These are phyloP conservation scores for Margaritispora aquatica DNA, from an alignment of 495 filamentous ascomycete genomes.

Conservation along the genomic window DNA sequence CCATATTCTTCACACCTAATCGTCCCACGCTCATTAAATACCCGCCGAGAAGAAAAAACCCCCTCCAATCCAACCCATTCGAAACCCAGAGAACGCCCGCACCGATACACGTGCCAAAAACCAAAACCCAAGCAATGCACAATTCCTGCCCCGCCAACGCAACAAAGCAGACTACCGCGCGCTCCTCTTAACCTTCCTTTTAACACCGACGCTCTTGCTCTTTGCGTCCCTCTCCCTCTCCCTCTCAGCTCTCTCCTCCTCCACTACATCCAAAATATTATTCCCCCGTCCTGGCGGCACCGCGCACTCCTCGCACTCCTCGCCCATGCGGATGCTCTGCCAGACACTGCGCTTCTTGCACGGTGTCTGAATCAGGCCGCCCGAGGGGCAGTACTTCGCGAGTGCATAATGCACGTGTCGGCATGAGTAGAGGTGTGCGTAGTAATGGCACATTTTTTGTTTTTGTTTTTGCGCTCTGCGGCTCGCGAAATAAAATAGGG, in stretches of 20 bases:
- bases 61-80: too few relatives aligned
- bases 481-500: too few relatives aligned
- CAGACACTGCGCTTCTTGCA: slow-evolving; percentile 24
- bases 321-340: slow-evolving; percentile 22
- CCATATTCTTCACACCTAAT: not conserved
- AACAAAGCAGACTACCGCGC: not conserved
- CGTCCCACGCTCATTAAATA: not conserved
- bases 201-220: not conserved
- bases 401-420: slow-evolving; percentile 21
- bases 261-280: not conserved
- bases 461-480: too few relatives aligned
- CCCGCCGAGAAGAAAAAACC: too few relatives aligned
- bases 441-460: slow-evolving; percentile 23
- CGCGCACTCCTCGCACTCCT: slow-evolving; percentile 23
- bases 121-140: too few relatives aligned
- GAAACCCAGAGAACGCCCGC: too few relatives aligned
- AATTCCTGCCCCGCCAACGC: too few relatives aligned
- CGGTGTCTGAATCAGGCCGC: slow-evolving; percentile 20
- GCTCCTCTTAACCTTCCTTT: not conserved
- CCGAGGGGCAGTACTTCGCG: slow-evolving; percentile 17
- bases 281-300: slow-evolving; percentile 1
- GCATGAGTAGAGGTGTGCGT: slow-evolving; percentile 20
- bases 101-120: too few relatives aligned
- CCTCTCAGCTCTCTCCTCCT: not conserved
- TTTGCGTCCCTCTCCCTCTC: not conserved